Conservation (phyloP, 805 yeast genomes). For the Cyberlindnera lachancei region DNA sequence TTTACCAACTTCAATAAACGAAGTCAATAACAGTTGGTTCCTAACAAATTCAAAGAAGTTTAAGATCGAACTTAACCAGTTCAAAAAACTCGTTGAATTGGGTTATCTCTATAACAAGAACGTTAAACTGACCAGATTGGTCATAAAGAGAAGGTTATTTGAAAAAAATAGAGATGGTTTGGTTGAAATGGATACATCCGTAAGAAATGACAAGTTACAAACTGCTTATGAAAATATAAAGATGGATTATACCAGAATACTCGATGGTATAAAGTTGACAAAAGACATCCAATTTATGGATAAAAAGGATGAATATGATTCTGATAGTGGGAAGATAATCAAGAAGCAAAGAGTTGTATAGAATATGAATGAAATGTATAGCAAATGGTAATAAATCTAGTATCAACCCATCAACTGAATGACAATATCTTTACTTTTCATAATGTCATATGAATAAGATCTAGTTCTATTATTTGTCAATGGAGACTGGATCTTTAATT, state of each 20-base stretch:
- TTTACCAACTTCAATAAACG: conserved; percentile 21
- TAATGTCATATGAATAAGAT: too few species aligned
- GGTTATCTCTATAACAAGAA: conserved; percentile 36
- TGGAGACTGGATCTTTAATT: too few species aligned
- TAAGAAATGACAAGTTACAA: conserved; percentile 63
- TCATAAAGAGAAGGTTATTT: conserved; percentile 69
- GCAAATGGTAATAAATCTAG: too few species aligned
- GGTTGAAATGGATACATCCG: conserved; percentile 51
- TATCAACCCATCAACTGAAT: too few species aligned
- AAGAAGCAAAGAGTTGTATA: too few species aligned
- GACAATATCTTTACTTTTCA: too few species aligned
- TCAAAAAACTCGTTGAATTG: conserved; percentile 74
- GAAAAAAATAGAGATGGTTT: conserved; percentile 77
- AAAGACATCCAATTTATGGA: too few species aligned
- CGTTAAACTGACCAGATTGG: conserved; percentile 34
- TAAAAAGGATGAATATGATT: too few species aligned
- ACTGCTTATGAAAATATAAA: conserved; percentile 64
- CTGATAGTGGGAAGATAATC: too few species aligned
- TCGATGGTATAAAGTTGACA: conserved; percentile 15
- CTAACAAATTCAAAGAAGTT: conserved; percentile 28
- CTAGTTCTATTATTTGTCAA: too few species aligned
- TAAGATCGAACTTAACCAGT: conserved; percentile 74
- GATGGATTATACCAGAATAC: conserved; percentile 61
- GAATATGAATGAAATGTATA: too few species aligned
- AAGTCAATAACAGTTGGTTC: conserved; percentile 31